Conservation (phyloP, 2,329 filamentous ascomycete species). For the Curvularia sp. region DNA sequence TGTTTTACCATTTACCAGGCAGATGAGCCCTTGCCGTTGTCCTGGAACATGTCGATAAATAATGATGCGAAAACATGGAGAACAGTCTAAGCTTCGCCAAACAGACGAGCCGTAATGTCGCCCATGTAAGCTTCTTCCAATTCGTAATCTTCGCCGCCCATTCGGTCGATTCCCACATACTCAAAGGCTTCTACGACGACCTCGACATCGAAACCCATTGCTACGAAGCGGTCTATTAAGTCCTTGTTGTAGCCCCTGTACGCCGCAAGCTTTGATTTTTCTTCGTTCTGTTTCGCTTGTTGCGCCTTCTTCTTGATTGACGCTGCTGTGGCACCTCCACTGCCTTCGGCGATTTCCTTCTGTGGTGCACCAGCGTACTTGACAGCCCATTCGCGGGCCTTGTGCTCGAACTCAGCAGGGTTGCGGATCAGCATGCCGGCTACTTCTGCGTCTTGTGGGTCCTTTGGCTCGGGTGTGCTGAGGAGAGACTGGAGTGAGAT, state of each 20-base stretch:
- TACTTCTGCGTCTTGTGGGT: constrained; percentile 96
- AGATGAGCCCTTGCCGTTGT: neutral
- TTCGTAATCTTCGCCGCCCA: constrained; percentile 79
- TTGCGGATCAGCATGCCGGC: constrained; percentile 85
- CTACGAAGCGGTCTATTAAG: constrained; percentile 81
- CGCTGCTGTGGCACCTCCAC: constrained; percentile 61
- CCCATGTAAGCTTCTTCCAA: constrained; percentile 91
- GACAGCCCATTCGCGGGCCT: constrained; percentile 90
- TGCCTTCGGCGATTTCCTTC: constrained; percentile 61
- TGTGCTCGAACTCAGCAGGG: constrained; percentile 78
- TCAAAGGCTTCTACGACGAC: constrained; percentile 85
- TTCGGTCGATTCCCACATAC: constrained; percentile 80
- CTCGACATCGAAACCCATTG: constrained; percentile 90
- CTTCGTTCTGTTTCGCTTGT: constrained; percentile 65
- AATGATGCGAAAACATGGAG: neutral
- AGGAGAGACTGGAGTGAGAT: constrained; percentile 93
- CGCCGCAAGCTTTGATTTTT: constrained; percentile 62
- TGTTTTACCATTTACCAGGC: neutral
- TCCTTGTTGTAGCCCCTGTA: constrained; percentile 89
- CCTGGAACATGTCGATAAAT: constrained; percentile 4
- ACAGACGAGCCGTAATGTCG: constrained; percentile 83
- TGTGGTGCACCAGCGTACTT: constrained; percentile 79
- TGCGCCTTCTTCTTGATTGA: constrained; percentile 63
- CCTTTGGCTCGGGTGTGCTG: constrained; percentile 91
- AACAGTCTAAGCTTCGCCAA: constrained; percentile 69